Percentiles rank a stretch among this genome's conserved stretches.
These are phyloP conservation scores for Prunus dulcis DNA, from an alignment of 306 rosid genomes.

Conservation along the genomic window DNA sequence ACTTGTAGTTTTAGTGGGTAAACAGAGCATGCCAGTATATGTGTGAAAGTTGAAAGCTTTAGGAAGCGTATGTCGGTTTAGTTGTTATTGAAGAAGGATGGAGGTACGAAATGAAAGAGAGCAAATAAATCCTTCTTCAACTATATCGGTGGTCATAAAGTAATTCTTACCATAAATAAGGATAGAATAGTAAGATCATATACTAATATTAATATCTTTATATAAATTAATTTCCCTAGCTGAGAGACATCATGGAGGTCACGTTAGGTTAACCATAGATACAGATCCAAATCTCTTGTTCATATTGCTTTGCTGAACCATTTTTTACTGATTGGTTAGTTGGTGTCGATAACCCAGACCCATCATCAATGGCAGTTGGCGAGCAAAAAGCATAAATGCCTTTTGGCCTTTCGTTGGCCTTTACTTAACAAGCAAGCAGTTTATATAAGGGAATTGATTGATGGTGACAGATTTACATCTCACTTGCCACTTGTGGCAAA, in stretches of 20 bases:
- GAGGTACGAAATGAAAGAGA: neutral
- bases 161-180: neutral
- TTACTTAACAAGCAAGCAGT: neutral
- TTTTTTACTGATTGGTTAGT: neutral
- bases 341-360: conserved; percentile 7
- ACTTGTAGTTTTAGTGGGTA: neutral
- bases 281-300: neutral
- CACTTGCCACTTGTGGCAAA: neutral
- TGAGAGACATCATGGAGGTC: conserved; percentile 11
- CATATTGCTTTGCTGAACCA: neutral
- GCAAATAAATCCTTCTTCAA: neutral
- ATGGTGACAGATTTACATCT: neutral
- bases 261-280: conserved; percentile 1
- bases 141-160: neutral
- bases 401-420: neutral
- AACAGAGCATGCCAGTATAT: neutral
- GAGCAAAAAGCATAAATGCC: neutral
- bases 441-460: neutral
- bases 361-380: neutral
- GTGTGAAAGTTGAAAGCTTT: neutral
- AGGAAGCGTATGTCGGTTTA: neutral
- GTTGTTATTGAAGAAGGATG: neutral
- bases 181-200: neutral
- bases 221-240: neutral
- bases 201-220: neutral